Evolutionary conservation across 306 rosid genomes (phyloP).

Genomic region (Dalbergia oliveri): DNA sequence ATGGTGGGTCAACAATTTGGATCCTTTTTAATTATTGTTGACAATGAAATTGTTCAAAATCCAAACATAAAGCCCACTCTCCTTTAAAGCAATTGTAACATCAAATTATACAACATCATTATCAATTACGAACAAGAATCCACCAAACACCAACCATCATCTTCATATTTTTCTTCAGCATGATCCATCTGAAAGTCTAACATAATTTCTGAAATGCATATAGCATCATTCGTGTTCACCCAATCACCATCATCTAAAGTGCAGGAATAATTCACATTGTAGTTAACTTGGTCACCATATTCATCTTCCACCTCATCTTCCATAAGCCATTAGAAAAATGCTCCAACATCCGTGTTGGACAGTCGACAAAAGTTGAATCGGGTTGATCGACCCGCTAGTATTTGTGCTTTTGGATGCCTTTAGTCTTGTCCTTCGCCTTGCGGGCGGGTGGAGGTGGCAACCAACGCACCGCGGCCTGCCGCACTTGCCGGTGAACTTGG

Average conservation of each 20-base stretch:
- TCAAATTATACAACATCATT: neutral
- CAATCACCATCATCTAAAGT: neutral
- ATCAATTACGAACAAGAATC: slow-evolving; percentile 46
- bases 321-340: slow-evolving; percentile 2
- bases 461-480: slow-evolving; percentile 49
- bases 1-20: neutral
- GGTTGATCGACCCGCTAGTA: slow-evolving; percentile 45
- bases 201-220: slow-evolving; percentile 47
- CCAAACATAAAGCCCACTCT: neutral
- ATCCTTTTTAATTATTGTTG: neutral
- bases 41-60: neutral
- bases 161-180: slow-evolving; percentile 44
- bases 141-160: slow-evolving; percentile 68
- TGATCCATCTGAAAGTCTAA: slow-evolving; percentile 52
- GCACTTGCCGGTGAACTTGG: slow-evolving; percentile 82
- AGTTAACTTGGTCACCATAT: slow-evolving; percentile 20
- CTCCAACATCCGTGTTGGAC: slow-evolving; percentile 50
- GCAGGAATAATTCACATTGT: slow-evolving; percentile 19
- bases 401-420: slow-evolving; percentile 65
- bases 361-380: slow-evolving; percentile 41
- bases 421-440: slow-evolving; percentile 70
- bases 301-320: slow-evolving; percentile 41
- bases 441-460: slow-evolving; percentile 59
- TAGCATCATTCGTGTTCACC: slow-evolving; percentile 33
- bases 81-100: neutral